phyloP scores from a whole-genome alignment of 495 filamentous ascomycete species.

The Talaromyces proteolyticus region DNA sequence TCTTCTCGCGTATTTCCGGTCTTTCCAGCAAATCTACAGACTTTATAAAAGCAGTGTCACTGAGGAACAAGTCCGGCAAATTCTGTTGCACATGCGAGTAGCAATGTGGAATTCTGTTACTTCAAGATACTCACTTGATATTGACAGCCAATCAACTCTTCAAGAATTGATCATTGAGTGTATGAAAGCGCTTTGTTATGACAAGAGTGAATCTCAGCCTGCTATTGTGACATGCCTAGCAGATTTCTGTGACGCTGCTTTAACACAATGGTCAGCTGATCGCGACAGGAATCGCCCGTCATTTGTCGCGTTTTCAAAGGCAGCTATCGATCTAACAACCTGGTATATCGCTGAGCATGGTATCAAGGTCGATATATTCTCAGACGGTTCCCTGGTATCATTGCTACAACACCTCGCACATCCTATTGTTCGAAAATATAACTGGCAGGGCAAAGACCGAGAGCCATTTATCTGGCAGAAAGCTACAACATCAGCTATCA shows the following conservation, averaged over 20 bases:
- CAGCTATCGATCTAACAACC: constrained; percentile 63
- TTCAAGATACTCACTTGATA: constrained; percentile 73
- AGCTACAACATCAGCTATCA: constrained; percentile 62
- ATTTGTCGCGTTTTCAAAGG: constrained; percentile 81
- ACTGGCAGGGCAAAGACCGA: constrained; percentile 50
- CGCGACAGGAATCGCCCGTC: constrained; percentile 50
- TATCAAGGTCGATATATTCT: constrained; percentile 58
- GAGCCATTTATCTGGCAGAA: constrained; percentile 70
- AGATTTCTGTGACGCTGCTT: constrained; percentile 53
- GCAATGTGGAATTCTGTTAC: constrained; percentile 67
- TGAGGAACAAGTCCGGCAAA: constrained; percentile 48
- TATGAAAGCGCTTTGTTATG: constrained; percentile 63
- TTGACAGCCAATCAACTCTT: constrained; percentile 75
- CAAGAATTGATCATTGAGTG: constrained; percentile 70
- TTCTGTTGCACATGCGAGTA: constrained; percentile 47
- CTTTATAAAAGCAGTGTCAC: constrained; percentile 63
- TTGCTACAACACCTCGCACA: constrained; percentile 57
- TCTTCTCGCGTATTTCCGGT: constrained; percentile 69
- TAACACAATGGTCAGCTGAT: constrained; percentile 46
- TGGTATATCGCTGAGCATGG: constrained; percentile 58
- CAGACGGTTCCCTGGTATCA: constrained; percentile 51
- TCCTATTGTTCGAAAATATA: constrained; percentile 72
- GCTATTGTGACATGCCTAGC: constrained; percentile 62
- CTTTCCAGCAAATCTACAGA: constrained; percentile 73
- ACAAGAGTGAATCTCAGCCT: constrained; percentile 59